A percentile compares a stretch with the other conserved stretches of the same genome.
These are phyloP conservation scores for Aspergillus sp. DNA, from an alignment of 2,329 filamentous ascomycete species.

Conservation along the genomic window DNA sequence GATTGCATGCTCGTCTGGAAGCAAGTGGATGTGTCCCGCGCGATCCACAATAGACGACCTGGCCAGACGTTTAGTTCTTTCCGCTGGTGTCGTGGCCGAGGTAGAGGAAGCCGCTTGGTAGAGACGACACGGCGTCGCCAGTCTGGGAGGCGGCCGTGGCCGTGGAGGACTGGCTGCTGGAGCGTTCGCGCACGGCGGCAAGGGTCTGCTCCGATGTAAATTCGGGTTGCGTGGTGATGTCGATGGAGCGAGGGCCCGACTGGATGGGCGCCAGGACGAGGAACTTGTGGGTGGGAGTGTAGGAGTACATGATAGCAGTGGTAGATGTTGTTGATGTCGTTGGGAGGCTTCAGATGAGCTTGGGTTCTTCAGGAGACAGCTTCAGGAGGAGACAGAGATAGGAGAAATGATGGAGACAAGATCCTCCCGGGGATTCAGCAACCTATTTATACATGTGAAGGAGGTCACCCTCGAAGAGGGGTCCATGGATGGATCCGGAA, in stretches of 20 bases:
- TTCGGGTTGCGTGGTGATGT: conserved; percentile 17
- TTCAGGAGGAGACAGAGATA: no score
- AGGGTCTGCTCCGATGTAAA: conserved; percentile 7
- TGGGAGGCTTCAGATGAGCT: no score
- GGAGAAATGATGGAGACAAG: conserved; percentile 5
- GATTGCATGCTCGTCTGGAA: not conserved
- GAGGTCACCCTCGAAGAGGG: conserved; percentile 19
- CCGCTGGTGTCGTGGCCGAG: conserved; percentile 21
- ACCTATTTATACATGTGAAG: conserved; percentile 27
- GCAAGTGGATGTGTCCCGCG: conserved; percentile 13
- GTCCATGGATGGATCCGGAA: conserved; percentile 20
- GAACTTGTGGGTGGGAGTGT: conserved; percentile 29
- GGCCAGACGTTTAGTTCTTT: conserved; percentile 5
- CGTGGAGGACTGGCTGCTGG: conserved; percentile 28
- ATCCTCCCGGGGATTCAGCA: conserved; percentile 12
- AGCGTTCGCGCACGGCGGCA: conserved; percentile 19
- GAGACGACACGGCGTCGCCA: conserved; percentile 6
- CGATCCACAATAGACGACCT: conserved; percentile 10
- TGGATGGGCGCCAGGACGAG: conserved; percentile 32
- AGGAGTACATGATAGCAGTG: conserved; percentile 24
- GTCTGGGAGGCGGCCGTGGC: conserved; percentile 6
- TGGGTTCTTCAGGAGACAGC: no score
- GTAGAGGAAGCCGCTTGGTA: conserved; percentile 26
- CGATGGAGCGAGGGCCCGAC: conserved; percentile 24
- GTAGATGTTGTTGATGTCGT: conserved; percentile 2